Percentiles rank a stretch among this genome's conserved stretches.
These are phyloP conservation scores for Aciculoconidium aculeatum DNA, from an alignment of 805 yeast species.

Conservation along the genomic window DNA sequence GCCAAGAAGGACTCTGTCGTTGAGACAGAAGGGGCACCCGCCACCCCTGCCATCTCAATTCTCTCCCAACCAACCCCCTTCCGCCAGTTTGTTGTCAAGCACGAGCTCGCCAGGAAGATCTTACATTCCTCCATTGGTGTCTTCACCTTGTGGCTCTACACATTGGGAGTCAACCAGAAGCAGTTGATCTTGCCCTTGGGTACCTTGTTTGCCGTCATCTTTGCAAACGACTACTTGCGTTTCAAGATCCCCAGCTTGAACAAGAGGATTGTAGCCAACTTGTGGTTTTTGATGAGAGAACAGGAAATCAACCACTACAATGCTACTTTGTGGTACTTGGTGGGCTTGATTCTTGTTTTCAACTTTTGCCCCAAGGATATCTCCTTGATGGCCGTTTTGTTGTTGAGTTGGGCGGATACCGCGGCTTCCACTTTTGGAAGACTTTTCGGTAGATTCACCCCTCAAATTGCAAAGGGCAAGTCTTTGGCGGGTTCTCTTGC, in stretches of 20 bases:
- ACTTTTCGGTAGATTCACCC: slow-evolving; percentile 76
- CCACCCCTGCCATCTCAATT: too few relatives aligned
- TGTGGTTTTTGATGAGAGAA: slow-evolving; percentile 84
- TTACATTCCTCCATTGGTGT: slow-evolving; percentile 89
- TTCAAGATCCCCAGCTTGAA: slow-evolving; percentile 60
- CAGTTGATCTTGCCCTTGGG: slow-evolving; percentile 58
- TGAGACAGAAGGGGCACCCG: neutral
- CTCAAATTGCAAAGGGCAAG: slow-evolving; percentile 66
- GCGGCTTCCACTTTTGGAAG: slow-evolving; percentile 95
- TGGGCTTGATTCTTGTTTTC: slow-evolving; percentile 74
- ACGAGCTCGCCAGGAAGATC: slow-evolving; percentile 84
- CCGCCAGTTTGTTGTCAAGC: slow-evolving; percentile 52
- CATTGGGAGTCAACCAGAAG: slow-evolving; percentile 48
- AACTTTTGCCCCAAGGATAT: slow-evolving; percentile 73
- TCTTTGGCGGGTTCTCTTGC: slow-evolving; percentile 89
- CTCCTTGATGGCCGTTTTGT: slow-evolving; percentile 63
- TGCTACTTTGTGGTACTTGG: slow-evolving; percentile 83
- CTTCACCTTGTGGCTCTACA: slow-evolving; percentile 67
- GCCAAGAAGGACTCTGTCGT: slow-evolving; percentile 1
- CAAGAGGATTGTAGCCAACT: slow-evolving; percentile 52
- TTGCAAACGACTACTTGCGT: slow-evolving; percentile 62
- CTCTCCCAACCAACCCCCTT: slow-evolving; percentile 7
- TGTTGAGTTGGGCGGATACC: slow-evolving; percentile 95
- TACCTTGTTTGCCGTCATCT: slow-evolving; percentile 49
- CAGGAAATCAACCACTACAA: slow-evolving; percentile 66